Base-by-base conservation (phyloP, 371 early-diverging fungal genomes). In the Mortierella sp. region DNA sequence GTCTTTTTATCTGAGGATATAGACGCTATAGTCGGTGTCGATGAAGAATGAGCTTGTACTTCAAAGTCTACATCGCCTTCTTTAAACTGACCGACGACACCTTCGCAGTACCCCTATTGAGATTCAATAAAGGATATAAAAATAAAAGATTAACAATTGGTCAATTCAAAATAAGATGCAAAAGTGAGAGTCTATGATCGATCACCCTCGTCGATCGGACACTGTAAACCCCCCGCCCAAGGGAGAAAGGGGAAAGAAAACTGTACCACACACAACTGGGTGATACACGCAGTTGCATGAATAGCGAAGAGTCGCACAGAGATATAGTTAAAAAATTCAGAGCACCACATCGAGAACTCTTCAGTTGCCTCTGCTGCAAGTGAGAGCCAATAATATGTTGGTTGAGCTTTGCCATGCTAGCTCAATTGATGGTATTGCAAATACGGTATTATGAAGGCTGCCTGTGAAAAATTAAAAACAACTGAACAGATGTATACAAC, bases 71-170 rank as follows among this genome's bases (percentile, higher is more conserved):
- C 90, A 60, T 83, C 85, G 40, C 84, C 85, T 54, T 88, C 90
- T 59, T 84, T 84, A 56, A 89, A 89, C 13, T 83, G 82, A 0
- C 90, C 90, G 59, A 88, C 72, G 5, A 89, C 86, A 32, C 89
- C 90, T 68, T 89, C 87, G 55, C 90, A 89, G 63, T 86, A 88
- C 23, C 90, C 90, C 86, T 86, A 69, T 51, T 37, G 37, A 55
- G 53, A 31, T 61, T 1, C 42, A 64, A 64, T 22, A 12, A 31
- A 55, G 4, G 17, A 57, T 19, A 34, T 26, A 37, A 23, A 15
- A 37, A 35, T 13, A 59, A 22, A 23, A 59, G 15, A 23, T 51
- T 51, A 23, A 23, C 12, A 9, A 56, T 37, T 59, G 42, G 59
- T 59, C 42, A 59, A 28, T 43, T 37, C 10, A 3, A 59, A 12